phyloP scores from a whole-genome alignment of 2,329 filamentous ascomycete species.

The Kalaharituber pfeilii region DNA sequence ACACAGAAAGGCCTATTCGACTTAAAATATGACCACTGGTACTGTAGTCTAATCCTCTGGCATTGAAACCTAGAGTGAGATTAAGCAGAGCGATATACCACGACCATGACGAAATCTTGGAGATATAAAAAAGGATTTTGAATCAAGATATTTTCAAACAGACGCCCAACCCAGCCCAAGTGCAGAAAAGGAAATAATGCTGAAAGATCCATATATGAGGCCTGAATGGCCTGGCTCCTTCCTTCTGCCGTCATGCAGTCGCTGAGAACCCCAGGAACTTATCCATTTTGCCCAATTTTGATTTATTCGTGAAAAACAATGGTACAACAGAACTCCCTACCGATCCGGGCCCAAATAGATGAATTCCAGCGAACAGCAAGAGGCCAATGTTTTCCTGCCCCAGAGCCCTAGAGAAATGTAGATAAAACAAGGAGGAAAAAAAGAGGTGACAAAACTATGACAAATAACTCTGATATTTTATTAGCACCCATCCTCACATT shows the following conservation, averaged over 20 bases:
- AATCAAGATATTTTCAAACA: background rate
- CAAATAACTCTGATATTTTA: constrained; percentile 25
- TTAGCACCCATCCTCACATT: constrained; percentile 33
- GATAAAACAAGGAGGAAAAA: background rate
- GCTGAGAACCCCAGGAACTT: background rate
- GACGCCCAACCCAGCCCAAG: background rate
- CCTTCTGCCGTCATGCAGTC: background rate
- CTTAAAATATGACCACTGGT: too few species aligned
- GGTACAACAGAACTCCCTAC: constrained; percentile 1
- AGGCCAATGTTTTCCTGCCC: background rate
- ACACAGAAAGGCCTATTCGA: too few species aligned
- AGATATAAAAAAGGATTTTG: background rate
- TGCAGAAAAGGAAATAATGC: background rate
- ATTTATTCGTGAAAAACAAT: background rate
- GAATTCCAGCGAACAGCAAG: background rate
- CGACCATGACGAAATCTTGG: too few species aligned
- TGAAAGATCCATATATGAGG: background rate
- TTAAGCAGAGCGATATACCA: too few species aligned
- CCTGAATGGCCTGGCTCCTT: background rate
- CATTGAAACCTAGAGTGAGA: too few species aligned
- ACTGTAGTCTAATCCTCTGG: too few species aligned
- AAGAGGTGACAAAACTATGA: background rate
- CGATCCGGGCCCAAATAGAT: background rate
- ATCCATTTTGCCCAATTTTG: background rate
- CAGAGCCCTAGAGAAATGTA: background rate